phyloP scores from a whole-genome alignment of 352 stramenopile genomes.

The Globisporangium parvum region DNA sequence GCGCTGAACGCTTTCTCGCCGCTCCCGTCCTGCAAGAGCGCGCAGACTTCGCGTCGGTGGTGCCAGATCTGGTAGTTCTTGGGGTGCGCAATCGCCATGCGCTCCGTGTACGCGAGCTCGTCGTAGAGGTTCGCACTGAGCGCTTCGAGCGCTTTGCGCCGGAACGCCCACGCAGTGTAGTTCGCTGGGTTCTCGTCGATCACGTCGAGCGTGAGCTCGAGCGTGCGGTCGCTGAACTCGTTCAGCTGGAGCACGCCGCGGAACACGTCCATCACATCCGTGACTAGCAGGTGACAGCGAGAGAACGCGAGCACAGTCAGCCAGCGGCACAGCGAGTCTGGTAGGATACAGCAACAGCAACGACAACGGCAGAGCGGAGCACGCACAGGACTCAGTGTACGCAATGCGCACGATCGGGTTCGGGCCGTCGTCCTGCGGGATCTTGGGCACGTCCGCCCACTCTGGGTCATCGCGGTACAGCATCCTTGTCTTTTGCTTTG shows the following conservation, averaged over 20 bases:
- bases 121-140: constrained; percentile 59
- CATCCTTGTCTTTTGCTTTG: too few relatives aligned
- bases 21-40: constrained; percentile 68
- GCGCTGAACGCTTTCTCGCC: constrained; percentile 91
- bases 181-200: constrained; percentile 96
- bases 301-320: neutral
- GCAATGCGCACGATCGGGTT: constrained; percentile 73
- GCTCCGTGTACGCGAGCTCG: constrained; percentile 70
- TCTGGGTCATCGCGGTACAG: constrained; percentile 55
- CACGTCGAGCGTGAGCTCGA: constrained; percentile 90
- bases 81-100: constrained; percentile 90
- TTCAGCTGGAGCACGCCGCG: constrained; percentile 88
- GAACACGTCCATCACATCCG: constrained; percentile 93
- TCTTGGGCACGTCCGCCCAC: constrained; percentile 80
- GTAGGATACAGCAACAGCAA: neutral
- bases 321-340: too few relatives aligned
- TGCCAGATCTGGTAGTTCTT: constrained; percentile 99
- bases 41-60: constrained; percentile 93
- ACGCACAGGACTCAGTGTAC: constrained; percentile 65
- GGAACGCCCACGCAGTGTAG: constrained; percentile 98
- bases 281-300: constrained; percentile 48
- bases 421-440: constrained; percentile 79
- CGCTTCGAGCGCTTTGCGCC: constrained; percentile 85
- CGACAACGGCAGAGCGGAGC: neutral
- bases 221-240: constrained; percentile 88